A percentile compares a stretch with the other conserved stretches of the same genome.
Evolutionary conservation across 192 early-diverging fungal genomes (phyloP).

Genomic region (Allomyces macrogynus): DNA sequence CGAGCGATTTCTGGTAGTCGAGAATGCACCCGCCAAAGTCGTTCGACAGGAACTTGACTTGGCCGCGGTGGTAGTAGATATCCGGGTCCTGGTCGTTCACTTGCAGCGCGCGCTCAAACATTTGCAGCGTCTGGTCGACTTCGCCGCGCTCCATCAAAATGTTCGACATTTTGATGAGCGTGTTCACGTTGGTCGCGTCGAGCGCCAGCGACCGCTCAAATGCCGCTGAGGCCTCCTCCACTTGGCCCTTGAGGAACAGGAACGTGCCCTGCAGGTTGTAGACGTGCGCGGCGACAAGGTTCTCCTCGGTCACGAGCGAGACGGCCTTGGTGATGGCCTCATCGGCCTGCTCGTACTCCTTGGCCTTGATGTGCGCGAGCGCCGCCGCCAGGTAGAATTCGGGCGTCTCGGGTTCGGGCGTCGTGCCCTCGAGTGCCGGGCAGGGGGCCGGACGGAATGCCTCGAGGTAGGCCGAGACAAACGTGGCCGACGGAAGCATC

Average conservation of each 20-base stretch:
- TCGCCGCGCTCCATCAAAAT: constrained; percentile 76
- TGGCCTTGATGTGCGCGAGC: constrained; percentile 19
- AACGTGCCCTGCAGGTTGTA: constrained; percentile 79
- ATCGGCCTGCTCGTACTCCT: constrained; percentile 38
- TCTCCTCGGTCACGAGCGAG: constrained; percentile 19
- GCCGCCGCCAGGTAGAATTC: constrained; percentile 34
- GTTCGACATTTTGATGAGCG: constrained; percentile 72
- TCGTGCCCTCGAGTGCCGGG: constrained; percentile 8
- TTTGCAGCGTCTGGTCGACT: constrained; percentile 30
- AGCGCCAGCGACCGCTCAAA: constrained; percentile 61
- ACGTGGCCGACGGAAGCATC: constrained; percentile 67
- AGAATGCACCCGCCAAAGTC: constrained; percentile 58
- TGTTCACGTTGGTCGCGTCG: constrained; percentile 60
- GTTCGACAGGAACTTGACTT: constrained; percentile 61
- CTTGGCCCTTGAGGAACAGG: constrained; percentile 64
- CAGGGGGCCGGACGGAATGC: constrained; percentile 45
- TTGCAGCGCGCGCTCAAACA: constrained; percentile 49
- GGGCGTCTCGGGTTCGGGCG: constrained; percentile 14
- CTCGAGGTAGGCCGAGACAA: constrained; percentile 83
- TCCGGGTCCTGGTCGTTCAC: constrained; percentile 59
- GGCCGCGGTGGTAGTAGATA: constrained; percentile 58
- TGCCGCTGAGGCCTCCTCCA: constrained; percentile 44
- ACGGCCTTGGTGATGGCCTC: constrained; percentile 43
- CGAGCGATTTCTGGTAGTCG: constrained; percentile 62
- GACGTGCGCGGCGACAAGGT: constrained; percentile 34